These are phyloP conservation scores for Bryoerythrophyllum caledonicum DNA, from an alignment of 225 moss, liverwort and hornwort genomes.

Conservation along the genomic window DNA sequence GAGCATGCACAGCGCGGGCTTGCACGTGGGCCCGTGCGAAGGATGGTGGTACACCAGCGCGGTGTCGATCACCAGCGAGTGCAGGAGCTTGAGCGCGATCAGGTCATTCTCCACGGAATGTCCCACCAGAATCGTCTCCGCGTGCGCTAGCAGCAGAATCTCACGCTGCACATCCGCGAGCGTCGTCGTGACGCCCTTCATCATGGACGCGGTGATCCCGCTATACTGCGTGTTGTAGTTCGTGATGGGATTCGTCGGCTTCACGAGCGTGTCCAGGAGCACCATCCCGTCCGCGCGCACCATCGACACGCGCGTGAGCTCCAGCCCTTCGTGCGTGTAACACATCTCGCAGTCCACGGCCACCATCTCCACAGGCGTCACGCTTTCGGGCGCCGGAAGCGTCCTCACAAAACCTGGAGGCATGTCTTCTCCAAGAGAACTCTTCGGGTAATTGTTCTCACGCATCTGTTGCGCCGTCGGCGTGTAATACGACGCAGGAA, in stretches of 20 bases:
- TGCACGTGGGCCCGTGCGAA: conserved; percentile 52
- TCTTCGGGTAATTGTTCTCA: conserved; percentile 74
- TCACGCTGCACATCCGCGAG: conserved; percentile 71
- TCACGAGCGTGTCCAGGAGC: conserved; percentile 77
- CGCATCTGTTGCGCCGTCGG: conserved; percentile 73
- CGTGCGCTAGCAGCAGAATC: conserved; percentile 56
- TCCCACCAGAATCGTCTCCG: conserved; percentile 79
- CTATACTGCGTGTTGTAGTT: conserved; percentile 85
- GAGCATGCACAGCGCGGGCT: conserved; percentile 76
- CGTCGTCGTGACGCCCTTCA: conserved; percentile 73
- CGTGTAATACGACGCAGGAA: conserved; percentile 60
- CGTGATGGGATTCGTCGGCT: conserved; percentile 74
- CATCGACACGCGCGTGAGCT: conserved; percentile 85
- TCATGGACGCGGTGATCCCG: conserved; percentile 84
- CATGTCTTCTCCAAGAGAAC: conserved; percentile 32
- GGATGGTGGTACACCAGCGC: conserved; percentile 80
- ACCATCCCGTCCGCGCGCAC: conserved; percentile 58
- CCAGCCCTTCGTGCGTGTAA: conserved; percentile 68
- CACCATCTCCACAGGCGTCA: conserved; percentile 57
- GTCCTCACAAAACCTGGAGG: conserved; percentile 64
- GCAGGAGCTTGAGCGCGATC: conserved; percentile 66
- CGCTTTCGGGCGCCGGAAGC: conserved; percentile 33
- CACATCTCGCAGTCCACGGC: conserved; percentile 99
- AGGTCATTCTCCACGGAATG: conserved; percentile 92
- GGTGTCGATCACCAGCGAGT: conserved; percentile 87